Evolutionary conservation across 768 basidiomycete species (phyloP), one percentile per base, ranked within the genome.

Genomic region (Cyclocybe cylindracea): DNA sequence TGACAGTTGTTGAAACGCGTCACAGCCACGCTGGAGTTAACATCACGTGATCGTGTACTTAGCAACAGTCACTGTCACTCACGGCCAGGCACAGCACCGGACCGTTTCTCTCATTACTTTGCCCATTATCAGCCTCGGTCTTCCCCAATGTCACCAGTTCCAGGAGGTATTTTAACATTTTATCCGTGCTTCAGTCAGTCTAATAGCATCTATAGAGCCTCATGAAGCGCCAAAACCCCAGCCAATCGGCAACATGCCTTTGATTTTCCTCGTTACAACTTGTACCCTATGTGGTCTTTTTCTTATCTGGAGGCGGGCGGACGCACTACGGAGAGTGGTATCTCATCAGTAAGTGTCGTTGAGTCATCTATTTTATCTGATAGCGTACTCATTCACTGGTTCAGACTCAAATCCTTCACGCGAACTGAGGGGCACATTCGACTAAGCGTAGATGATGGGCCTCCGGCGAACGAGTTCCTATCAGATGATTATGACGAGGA

Each of bases 401-500:
- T 16, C 58, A 89, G 87, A 57, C 66, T 89, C 47, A 82, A 82
- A 57, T 80, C 79, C 5, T 78, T 85, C 66, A 72, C 75, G 2
- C 66, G 70, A 11, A 61, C 67, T 11, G 82, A 84, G 53, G 87
- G 87, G 2, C 73, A 65, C 5, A 86, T 89, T 48, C 78, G 87
- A 7, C 74, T 89, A 16, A 87, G 85, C 42, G 76, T 81, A 60
- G 87, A 89, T 56, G 85, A 88, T 47, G 84, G 85, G 0, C 87
- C 87, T 10, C 76, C 86, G n/a, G 78, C 85, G n/a, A 71, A 73
- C 11, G 83, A 84, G 48, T 88, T 88, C 54, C 58, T 89, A 43
- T 78, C 75, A 35, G 81, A 83, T 51, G 82, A 81, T 32, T 77
- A 80, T 42, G 83, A 84, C 41, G 84, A 80, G 10, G 79, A 76